Evolutionary conservation across 371 early-diverging fungal species (phyloP), one percentile per base, ranked within the genome.

Genomic region (Mortierella sp.): DNA sequence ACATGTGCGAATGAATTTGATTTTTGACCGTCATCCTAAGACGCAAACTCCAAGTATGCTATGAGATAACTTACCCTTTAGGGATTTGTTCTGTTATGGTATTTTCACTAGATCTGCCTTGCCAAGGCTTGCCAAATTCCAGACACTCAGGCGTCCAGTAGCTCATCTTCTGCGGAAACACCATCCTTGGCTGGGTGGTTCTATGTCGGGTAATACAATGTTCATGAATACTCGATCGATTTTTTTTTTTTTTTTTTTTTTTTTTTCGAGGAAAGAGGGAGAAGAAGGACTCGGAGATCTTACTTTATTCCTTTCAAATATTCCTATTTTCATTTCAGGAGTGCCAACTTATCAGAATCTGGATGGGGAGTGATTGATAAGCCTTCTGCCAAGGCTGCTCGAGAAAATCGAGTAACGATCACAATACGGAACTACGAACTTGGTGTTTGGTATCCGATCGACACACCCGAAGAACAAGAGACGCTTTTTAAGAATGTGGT

Each of bases 391-490:
- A 53, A 16, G 53, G 23, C 2, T 4, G 23, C 23, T 4, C 12
- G 25, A 53, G 23, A 4, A 4, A 18, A 23, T 12, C 21, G 21
- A 4, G 23, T 4, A 12, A 53, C 9, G 18, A 21, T 77, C 25
- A 23, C 18, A 16, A 68, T 77, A 57, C 79, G 79, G 29, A 77
- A 77, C 16, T 77, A 69, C 69, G 79, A 77, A 30, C 58, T 77
- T 4, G 72, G 72, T 0, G 57, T 77, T n/a, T 57, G 72, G 0
- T 72, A 69, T 47, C 29, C 64, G 18, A 66, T 77, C 15, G 79
- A 77, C 28, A 72, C 63, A 0, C 69, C 68, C 12, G 68, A 72
- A 15, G 79, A 77, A 26, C 52, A 72, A 68, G 60, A 71, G 37
- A 47, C 64, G 4, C 21, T 70, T 37, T 37, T 37, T 3, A 37